Base-by-base conservation (phyloP, 1,284 basidiomycete species). In the Ustilago vetiveriae region DNA sequence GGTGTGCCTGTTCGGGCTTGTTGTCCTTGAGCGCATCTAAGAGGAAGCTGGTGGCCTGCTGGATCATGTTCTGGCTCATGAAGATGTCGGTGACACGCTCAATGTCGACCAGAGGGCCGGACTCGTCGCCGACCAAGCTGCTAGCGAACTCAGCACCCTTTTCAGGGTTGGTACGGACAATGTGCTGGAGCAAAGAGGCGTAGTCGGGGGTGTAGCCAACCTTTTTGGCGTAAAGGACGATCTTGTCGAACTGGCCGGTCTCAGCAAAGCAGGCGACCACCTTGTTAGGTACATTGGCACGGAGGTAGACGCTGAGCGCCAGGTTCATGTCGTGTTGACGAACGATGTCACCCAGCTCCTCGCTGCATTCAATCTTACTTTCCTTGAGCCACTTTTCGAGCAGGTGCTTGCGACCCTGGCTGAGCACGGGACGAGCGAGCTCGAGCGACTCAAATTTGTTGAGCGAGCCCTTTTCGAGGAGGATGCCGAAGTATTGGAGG, bases 341-440 rank as follows among this genome's bases (percentile, higher is more conserved):
- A 53, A 98, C 96, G 69, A 98, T 92, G 83, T 99, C 96, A 60
- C 96, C 96, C 17, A 99, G 89, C 84, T 99, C 95, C 84, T 98
- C 96, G 79, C 90, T 93, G 85, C 96, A 98, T 65, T 96, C 95
- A 69, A 99, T 90, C 88, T 98, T 99, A 86, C 97, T 97, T 86
- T 98, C 96, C 85, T 99, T 99, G 72, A 98, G 85, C 96, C 96
- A 99, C 82, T 98, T 98, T 85, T 99, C 96, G 23, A 99, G 86
- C 40, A 98, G 85, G 80, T 98, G 94, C 85, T 99, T 98, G 80
- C 94, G 89, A 51, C 94, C 94, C 85, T 99, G 96, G 76, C 92
- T 90, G 45, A 99, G 85, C 13, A 99, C 96, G 21, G 96, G 96
- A 48, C 93, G 89, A 0, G 96, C 95, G 38, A 99, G 88, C 83